These are phyloP conservation scores for Magnolia changhungtana DNA, from an alignment of 164 flowering plant species.

Conservation along the genomic window DNA sequence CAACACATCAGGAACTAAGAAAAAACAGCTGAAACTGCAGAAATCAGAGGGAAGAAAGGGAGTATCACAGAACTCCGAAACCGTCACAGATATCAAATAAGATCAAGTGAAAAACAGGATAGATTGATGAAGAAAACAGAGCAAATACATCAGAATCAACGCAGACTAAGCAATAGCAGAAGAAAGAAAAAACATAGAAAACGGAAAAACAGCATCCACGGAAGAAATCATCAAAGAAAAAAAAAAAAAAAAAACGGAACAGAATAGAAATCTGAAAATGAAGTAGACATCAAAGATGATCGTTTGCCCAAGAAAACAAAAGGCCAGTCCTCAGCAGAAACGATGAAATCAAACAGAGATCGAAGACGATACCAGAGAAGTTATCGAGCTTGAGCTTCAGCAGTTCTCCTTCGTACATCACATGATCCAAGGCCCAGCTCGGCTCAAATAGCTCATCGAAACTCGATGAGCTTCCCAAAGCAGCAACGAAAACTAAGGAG, in stretches of 20 bases:
- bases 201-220: background rate
- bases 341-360: background rate
- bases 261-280: background rate
- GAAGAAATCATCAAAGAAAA: background rate
- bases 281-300: background rate
- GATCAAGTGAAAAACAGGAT: too few relatives aligned
- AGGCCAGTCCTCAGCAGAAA: background rate
- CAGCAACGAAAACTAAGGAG: background rate
- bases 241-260: background rate
- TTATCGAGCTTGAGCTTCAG: slow-evolving; percentile 80
- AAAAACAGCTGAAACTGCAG: too few relatives aligned
- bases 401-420: slow-evolving; percentile 61
- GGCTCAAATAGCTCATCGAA: slow-evolving; percentile 81
- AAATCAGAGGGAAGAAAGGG: too few relatives aligned
- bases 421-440: slow-evolving; percentile 79
- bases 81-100: too few relatives aligned
- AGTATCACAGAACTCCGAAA: too few relatives aligned
- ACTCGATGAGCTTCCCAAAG: slow-evolving; percentile 27
- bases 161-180: too few relatives aligned
- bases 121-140: too few relatives aligned
- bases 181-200: background rate
- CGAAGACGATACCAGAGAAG: slow-evolving; percentile 54
- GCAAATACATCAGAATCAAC: too few relatives aligned
- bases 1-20: too few relatives aligned
- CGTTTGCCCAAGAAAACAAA: background rate